A percentile compares a stretch with the other conserved stretches of the same genome.
Conservation (phyloP, 352 stramenopile genomes). For the Phytophthora hibernalis region DNA sequence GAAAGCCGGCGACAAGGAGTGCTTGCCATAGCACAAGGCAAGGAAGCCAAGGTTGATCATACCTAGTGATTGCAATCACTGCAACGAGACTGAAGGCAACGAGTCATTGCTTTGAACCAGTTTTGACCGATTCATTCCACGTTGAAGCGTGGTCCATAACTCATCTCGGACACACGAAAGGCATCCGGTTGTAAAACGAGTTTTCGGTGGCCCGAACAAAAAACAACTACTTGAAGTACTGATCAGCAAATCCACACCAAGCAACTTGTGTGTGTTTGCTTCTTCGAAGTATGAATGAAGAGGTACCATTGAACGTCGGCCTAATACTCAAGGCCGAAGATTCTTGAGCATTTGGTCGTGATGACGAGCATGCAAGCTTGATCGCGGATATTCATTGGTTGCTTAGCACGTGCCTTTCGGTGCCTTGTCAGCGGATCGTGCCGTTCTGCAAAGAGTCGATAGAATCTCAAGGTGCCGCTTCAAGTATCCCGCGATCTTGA, state of each 20-base stretch:
- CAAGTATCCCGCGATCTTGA: slow-evolving; percentile 22
- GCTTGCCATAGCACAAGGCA: neutral
- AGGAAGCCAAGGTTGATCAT: neutral
- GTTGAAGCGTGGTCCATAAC: neutral
- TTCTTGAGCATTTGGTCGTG: too few relatives aligned
- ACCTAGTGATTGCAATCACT: neutral
- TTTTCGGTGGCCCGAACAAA: neutral
- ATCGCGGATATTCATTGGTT: too few relatives aligned
- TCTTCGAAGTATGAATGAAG: too few relatives aligned
- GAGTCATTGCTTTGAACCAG: too few relatives aligned
- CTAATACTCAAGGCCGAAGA: too few relatives aligned
- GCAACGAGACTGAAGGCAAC: neutral
- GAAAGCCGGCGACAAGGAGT: slow-evolving; percentile 18
- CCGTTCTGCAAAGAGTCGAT: slow-evolving; percentile 6
- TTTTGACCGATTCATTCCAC: neutral
- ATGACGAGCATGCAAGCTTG: too few relatives aligned
- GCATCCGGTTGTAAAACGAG: neutral
- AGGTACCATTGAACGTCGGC: too few relatives aligned
- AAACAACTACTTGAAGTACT: neutral
- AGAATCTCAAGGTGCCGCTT: slow-evolving; percentile 15
- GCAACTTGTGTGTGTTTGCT: too few relatives aligned
- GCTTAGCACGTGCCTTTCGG: neutral
- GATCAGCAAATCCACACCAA: too few relatives aligned
- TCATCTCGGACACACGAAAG: neutral
- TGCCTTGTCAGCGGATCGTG: slow-evolving; percentile 14